These are phyloP conservation scores for Pleurotus djamor DNA, from an alignment of 768 basidiomycete genomes.

Conservation along the genomic window DNA sequence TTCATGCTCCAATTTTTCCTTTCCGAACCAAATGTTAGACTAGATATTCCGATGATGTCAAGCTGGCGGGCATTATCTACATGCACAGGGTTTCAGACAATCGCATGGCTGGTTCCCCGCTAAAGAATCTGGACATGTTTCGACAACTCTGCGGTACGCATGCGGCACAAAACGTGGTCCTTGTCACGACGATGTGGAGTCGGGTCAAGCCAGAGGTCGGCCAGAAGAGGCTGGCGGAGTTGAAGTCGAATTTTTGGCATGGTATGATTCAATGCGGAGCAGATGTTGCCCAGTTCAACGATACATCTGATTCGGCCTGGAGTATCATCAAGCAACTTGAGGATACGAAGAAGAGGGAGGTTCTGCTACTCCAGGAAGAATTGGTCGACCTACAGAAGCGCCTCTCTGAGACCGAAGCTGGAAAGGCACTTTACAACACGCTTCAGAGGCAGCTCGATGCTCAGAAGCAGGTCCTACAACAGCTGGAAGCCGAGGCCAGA, in stretches of 20 bases:
- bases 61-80: constrained; percentile 31
- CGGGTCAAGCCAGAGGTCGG: constrained; percentile 17
- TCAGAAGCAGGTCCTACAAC: constrained; percentile 15
- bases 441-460: constrained; percentile 22
- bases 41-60: constrained; percentile 9
- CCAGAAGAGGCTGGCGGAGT: not conserved
- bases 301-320: constrained; percentile 20
- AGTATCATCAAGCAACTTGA: constrained; percentile 19
- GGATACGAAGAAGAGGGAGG: not conserved
- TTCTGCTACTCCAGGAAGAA: constrained; percentile 27
- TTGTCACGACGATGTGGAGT: constrained; percentile 45
- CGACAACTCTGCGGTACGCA: constrained; percentile 23
- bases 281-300: constrained; percentile 17
- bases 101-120: constrained; percentile 13
- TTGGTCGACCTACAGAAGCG: constrained; percentile 22
- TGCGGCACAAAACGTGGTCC: constrained; percentile 36
- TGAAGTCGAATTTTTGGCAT: constrained; percentile 22
- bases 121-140: constrained; percentile 7
- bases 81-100: constrained; percentile 37
- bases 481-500: not conserved
- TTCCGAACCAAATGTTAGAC: too few species aligned
- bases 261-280: constrained; percentile 24
- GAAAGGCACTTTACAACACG: constrained; percentile 20
- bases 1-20: too few species aligned
- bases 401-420: constrained; percentile 27